These are phyloP conservation scores for Lecanicillium sp. DNA, from an alignment of 2,329 filamentous ascomycete species.

Conservation along the genomic window DNA sequence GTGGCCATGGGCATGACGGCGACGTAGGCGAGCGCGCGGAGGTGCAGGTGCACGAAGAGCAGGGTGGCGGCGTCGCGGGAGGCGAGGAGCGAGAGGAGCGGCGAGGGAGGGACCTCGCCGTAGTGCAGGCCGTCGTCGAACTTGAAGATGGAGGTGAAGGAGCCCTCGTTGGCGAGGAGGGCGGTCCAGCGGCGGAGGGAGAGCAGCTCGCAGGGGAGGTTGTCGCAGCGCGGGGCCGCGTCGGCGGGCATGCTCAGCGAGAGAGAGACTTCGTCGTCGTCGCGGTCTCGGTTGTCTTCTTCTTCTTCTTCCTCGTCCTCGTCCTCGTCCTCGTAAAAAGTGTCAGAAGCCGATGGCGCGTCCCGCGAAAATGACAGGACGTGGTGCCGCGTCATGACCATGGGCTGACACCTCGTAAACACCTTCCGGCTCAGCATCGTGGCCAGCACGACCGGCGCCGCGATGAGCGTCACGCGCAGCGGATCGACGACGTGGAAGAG, in stretches of 20 bases:
- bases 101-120: slow-evolving; percentile 36
- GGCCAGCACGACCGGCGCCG: slow-evolving; percentile 57
- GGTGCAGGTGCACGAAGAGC: slow-evolving; percentile 32
- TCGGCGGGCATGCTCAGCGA: no score
- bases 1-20: slow-evolving; percentile 61
- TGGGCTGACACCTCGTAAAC: slow-evolving; percentile 53
- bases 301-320: neutral
- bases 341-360: neutral
- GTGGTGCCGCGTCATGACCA: slow-evolving; percentile 58
- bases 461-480: slow-evolving; percentile 36
- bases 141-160: slow-evolving; percentile 63
- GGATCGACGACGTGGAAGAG: slow-evolving; percentile 51
- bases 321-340: slow-evolving; percentile 11
- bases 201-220: slow-evolving; percentile 39
- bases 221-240: neutral
- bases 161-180: slow-evolving; percentile 67
- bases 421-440: slow-evolving; percentile 52
- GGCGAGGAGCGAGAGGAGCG: slow-evolving; percentile 32
- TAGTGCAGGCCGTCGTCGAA: slow-evolving; percentile 1
- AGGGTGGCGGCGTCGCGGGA: slow-evolving; percentile 27
- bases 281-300: neutral
- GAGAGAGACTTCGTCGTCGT: neutral
- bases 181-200: slow-evolving; percentile 58
- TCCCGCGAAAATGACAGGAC: slow-evolving; percentile 44
- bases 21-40: slow-evolving; percentile 52